These are phyloP conservation scores for Ceratobasidium sp. DNA, from an alignment of 1,284 basidiomycete species.

Conservation along the genomic window DNA sequence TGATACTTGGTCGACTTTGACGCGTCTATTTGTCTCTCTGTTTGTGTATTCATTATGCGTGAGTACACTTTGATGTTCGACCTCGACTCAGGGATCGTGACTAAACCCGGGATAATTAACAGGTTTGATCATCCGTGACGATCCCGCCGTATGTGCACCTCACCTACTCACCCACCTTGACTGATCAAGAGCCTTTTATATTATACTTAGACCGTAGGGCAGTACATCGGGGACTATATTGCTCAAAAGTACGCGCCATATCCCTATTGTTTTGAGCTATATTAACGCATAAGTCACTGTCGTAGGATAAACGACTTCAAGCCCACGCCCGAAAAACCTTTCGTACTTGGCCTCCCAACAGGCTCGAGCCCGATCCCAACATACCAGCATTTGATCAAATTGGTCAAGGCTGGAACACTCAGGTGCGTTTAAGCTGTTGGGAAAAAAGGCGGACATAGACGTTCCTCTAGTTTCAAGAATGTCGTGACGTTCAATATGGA, in stretches of 20 bases:
- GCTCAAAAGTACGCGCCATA: conserved; percentile 70
- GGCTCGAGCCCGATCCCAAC: conserved; percentile 90
- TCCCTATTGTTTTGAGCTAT: background rate
- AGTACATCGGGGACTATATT: conserved; percentile 87
- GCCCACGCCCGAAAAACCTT: conserved; percentile 78
- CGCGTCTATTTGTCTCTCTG: background rate
- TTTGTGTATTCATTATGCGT: conserved; percentile 2
- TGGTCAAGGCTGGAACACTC: conserved; percentile 82
- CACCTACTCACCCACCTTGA: background rate
- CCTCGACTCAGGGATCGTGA: background rate
- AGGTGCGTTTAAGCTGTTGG: conserved; percentile 62
- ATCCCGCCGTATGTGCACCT: conserved; percentile 60
- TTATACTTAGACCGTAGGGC: conserved; percentile 69
- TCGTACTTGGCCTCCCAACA: conserved; percentile 89
- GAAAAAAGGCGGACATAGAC: too few species aligned
- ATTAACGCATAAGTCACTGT: background rate
- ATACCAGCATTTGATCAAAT: conserved; percentile 83
- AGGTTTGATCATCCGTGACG: conserved; percentile 89
- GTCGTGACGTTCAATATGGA: conserved; percentile 95
- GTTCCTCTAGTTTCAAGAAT: conserved; percentile 84
- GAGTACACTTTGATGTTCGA: background rate
- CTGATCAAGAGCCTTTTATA: too few species aligned
- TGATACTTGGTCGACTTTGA: background rate
- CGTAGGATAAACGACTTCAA: conserved; percentile 81
- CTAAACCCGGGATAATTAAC: conserved; percentile 49